These are phyloP conservation scores for Penicillium sp. DNA, from an alignment of 2,329 filamentous ascomycete species.

Conservation along the genomic window DNA sequence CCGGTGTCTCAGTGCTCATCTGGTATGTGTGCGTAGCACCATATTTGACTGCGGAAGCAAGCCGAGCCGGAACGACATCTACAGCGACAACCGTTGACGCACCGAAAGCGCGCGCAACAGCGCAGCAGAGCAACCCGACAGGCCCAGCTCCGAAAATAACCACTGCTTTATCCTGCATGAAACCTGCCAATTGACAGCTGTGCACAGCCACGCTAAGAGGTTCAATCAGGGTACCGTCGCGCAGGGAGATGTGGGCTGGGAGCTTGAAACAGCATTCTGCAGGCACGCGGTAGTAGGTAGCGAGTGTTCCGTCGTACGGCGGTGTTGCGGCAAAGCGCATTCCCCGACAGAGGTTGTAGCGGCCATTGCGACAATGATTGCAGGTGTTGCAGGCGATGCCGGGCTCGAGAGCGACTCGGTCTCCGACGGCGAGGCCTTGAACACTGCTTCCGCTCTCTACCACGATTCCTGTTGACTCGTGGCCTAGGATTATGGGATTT, in stretches of 20 bases:
- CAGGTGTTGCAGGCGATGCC: constrained; percentile 71
- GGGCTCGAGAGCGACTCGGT: constrained; percentile 73
- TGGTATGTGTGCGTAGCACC: constrained; percentile 56
- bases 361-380: constrained; percentile 68
- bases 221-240: constrained; percentile 85
- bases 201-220: constrained; percentile 81
- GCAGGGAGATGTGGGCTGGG: constrained; percentile 57
- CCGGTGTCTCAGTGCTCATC: constrained; percentile 59
- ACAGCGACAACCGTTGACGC: constrained; percentile 75
- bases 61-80: constrained; percentile 64
- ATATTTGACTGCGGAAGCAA: constrained; percentile 71
- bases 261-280: constrained; percentile 88
- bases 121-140: constrained; percentile 79
- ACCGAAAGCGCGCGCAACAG: constrained; percentile 76
- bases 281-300: constrained; percentile 76
- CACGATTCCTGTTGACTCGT: constrained; percentile 68
- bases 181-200: constrained; percentile 68
- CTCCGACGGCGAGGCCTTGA: constrained; percentile 57
- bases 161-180: constrained; percentile 71
- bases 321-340: constrained; percentile 91
- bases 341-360: constrained; percentile 81
- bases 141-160: constrained; percentile 82
- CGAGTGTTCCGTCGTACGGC: constrained; percentile 79
- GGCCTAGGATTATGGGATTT: constrained; percentile 53
- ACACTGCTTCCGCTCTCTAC: constrained; percentile 57